A percentile compares a stretch with the other conserved stretches of the same genome.
phyloP scores from a whole-genome alignment of 768 basidiomycete genomes.

The Multifurca ochricompacta region DNA sequence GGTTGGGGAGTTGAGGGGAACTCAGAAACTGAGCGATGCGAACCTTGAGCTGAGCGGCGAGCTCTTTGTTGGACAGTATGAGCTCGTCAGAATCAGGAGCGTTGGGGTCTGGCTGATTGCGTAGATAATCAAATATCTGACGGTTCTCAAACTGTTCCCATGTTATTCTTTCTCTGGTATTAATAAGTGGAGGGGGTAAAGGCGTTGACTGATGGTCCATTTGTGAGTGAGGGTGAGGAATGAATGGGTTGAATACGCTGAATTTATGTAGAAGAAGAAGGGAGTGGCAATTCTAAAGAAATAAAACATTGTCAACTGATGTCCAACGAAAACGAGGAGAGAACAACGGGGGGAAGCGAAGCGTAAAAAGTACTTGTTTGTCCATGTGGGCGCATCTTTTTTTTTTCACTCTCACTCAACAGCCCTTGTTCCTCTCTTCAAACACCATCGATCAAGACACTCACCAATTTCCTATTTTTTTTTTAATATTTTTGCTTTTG shows the following conservation, averaged over 20 bases:
- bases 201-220: background rate
- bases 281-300: background rate
- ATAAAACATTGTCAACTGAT: constrained; percentile 11
- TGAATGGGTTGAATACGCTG: too few relatives aligned
- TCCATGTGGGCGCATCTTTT: constrained; percentile 36
- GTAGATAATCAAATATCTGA: background rate
- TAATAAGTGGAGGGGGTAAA: background rate
- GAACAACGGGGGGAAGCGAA: constrained; percentile 17
- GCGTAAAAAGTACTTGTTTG: constrained; percentile 37
- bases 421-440: constrained; percentile 4
- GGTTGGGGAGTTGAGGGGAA: background rate
- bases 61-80: background rate
- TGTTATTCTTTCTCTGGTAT: background rate
- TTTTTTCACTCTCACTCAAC: constrained; percentile 22
- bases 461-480: background rate
- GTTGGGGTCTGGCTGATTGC: constrained; percentile 12
- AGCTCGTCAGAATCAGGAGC: background rate
- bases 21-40: background rate
- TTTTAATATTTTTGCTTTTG: background rate
- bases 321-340: too few relatives aligned
- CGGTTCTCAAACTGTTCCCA: constrained; percentile 5
- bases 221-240: background rate
- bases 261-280: background rate
- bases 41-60: background rate
- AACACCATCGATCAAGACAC: constrained; percentile 14